phyloP scores from a whole-genome alignment of 129 eudicot species.

The Escallonia herrerae region DNA sequence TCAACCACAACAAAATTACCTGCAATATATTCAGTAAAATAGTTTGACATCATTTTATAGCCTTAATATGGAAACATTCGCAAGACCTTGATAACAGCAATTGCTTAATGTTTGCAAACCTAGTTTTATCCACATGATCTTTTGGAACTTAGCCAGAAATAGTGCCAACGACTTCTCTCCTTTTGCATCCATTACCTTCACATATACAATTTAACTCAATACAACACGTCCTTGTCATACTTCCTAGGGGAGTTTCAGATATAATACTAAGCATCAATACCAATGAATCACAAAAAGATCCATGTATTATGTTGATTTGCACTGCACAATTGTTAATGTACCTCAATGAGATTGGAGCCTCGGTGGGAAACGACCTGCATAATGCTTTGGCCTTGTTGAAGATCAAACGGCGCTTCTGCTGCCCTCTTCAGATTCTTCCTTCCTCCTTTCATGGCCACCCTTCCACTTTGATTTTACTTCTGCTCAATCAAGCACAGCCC shows the following conservation, averaged over 20 bases:
- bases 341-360: constrained; percentile 89
- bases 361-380: constrained; percentile 79
- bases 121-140: constrained; percentile 93
- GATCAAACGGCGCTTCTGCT: constrained; percentile 32
- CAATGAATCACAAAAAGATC: too few relatives aligned
- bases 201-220: background rate
- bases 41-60: constrained; percentile 32
- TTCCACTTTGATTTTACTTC: background rate
- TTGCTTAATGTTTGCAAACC: constrained; percentile 25
- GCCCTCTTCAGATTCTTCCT: constrained; percentile 78
- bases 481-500: too few relatives aligned
- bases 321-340: too few relatives aligned
- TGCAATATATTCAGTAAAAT: too few relatives aligned
- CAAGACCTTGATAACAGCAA: background rate
- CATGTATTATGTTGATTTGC: too few relatives aligned
- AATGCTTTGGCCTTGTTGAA: constrained; percentile 60
- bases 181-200: constrained; percentile 64
- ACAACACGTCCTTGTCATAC: too few relatives aligned
- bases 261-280: too few relatives aligned
- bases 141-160: constrained; percentile 90
- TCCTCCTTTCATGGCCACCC: constrained; percentile 53
- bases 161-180: constrained; percentile 59
- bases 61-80: background rate
- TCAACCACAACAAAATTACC: too few relatives aligned
- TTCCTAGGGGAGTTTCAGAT: too few relatives aligned